phyloP scores from a whole-genome alignment of 768 basidiomycete species.

The Tulasnella sp. region DNA sequence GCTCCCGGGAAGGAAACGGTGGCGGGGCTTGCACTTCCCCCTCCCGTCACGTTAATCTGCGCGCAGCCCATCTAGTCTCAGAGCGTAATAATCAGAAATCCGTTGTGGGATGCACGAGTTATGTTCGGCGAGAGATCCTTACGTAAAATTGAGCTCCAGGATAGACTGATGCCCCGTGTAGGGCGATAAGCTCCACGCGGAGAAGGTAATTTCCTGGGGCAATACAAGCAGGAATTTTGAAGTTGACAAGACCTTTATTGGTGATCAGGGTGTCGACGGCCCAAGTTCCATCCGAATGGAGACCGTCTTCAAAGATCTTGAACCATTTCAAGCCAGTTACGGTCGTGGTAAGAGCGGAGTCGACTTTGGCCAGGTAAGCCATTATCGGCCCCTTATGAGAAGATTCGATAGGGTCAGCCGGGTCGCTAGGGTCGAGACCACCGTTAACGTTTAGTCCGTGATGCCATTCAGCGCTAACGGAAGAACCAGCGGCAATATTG shows the following conservation, averaged over 20 bases:
- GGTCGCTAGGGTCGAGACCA: constrained; percentile 48
- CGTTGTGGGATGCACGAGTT: neutral
- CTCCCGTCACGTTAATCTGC: constrained; percentile 47
- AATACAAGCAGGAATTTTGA: constrained; percentile 54
- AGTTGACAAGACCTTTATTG: constrained; percentile 57
- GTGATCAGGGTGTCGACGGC: constrained; percentile 54
- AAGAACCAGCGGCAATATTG: constrained; percentile 57
- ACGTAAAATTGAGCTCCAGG: constrained; percentile 50
- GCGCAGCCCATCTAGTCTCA: constrained; percentile 40
- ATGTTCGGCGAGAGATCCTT: neutral
- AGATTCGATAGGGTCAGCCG: constrained; percentile 51
- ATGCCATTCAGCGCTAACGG: constrained; percentile 59
- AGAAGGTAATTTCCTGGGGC: constrained; percentile 55
- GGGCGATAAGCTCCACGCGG: constrained; percentile 50
- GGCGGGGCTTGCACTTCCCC: constrained; percentile 41
- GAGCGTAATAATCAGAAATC: neutral
- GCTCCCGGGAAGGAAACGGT: constrained; percentile 38
- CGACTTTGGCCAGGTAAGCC: constrained; percentile 54
- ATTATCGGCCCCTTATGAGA: constrained; percentile 54
- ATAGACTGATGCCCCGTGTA: constrained; percentile 51
- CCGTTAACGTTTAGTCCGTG: constrained; percentile 52
- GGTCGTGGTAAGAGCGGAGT: constrained; percentile 51
- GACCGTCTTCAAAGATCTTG: constrained; percentile 53
- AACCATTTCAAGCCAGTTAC: constrained; percentile 57
- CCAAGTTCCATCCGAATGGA: constrained; percentile 44